These are phyloP conservation scores for Globisporangium takayamanum DNA, from an alignment of 352 stramenopile species.

Conservation along the genomic window DNA sequence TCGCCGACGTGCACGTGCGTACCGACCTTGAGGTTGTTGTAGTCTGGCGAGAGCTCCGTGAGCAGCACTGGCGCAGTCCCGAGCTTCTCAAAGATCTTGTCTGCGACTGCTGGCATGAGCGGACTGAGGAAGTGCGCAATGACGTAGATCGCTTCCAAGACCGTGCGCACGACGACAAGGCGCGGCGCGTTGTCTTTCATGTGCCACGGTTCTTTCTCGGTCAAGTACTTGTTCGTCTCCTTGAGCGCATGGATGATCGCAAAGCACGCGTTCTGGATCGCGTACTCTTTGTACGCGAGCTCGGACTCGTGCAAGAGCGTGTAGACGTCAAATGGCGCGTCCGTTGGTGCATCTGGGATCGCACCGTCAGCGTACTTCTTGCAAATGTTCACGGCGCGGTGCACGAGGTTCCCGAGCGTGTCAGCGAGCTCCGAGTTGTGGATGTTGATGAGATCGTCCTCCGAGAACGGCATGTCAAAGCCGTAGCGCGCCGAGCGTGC, in stretches of 20 bases:
- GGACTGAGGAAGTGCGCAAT: conserved; percentile 94
- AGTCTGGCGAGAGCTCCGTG: conserved; percentile 68
- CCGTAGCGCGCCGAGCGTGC: conserved; percentile 91
- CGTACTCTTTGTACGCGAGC: conserved; percentile 90
- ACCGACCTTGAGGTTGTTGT: conserved; percentile 90
- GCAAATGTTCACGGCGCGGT: conserved; percentile 95
- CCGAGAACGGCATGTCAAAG: conserved; percentile 92
- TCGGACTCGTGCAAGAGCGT: conserved; percentile 75
- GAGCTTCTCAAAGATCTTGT: conserved; percentile 94
- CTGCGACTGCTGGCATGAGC: conserved; percentile 88
- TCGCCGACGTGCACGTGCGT: conserved; percentile 88
- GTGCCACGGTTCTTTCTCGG: conserved; percentile 96
- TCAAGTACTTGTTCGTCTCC: conserved; percentile 98
- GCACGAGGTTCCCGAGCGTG: conserved; percentile 94
- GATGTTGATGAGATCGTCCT: conserved; percentile 93
- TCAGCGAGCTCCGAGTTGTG: conserved; percentile 96
- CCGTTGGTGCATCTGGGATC: conserved; percentile 48
- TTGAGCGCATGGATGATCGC: conserved; percentile 88
- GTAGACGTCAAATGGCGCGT: conserved; percentile 85
- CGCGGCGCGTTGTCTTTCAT: conserved; percentile 89
- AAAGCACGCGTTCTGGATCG: conserved; percentile 87
- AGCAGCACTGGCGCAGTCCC: conserved; percentile 76
- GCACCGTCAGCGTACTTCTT: conserved; percentile 92
- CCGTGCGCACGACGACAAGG: conserved; percentile 91
- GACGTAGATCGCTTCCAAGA: conserved; percentile 96